A percentile compares a stretch with the other conserved stretches of the same genome.
Conservation (phyloP, 768 basidiomycete species). For the Trametes cingulata region DNA sequence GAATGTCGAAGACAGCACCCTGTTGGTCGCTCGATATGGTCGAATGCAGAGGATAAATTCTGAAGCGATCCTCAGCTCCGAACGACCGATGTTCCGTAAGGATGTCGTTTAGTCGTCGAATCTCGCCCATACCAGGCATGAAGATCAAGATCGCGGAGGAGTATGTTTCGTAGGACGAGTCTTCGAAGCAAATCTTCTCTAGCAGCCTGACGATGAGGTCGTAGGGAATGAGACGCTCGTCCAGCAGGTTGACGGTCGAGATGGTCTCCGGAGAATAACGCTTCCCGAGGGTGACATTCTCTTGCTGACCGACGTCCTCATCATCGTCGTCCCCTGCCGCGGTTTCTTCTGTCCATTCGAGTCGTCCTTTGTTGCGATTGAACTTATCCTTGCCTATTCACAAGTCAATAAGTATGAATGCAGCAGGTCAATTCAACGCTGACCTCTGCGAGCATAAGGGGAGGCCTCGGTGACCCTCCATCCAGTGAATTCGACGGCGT, state of each 20-base stretch:
- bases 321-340: conserved; percentile 67
- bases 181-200: conserved; percentile 79
- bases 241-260: conserved; percentile 78
- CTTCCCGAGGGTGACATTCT: conserved; percentile 63
- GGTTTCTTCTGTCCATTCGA: conserved; percentile 82
- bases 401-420: not conserved
- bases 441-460: conserved; percentile 74
- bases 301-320: conserved; percentile 45
- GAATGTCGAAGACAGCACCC: conserved; percentile 86
- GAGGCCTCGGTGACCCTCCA: conserved; percentile 83
- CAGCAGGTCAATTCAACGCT: conserved; percentile 28
- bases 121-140: conserved; percentile 94
- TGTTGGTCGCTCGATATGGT: conserved; percentile 92
- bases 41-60: conserved; percentile 86
- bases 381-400: conserved; percentile 61
- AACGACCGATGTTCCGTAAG: conserved; percentile 76
- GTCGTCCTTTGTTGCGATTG: conserved; percentile 56
- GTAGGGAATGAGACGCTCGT: conserved; percentile 88
- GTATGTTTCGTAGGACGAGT: conserved; percentile 49
- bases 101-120: conserved; percentile 82
- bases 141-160: conserved; percentile 88
- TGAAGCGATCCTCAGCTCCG: conserved; percentile 61
- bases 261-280: conserved; percentile 79
- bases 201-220: conserved; percentile 85
- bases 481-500: conserved; percentile 78